Conservation (phyloP, 768 basidiomycete species). For the Russula emetica region DNA sequence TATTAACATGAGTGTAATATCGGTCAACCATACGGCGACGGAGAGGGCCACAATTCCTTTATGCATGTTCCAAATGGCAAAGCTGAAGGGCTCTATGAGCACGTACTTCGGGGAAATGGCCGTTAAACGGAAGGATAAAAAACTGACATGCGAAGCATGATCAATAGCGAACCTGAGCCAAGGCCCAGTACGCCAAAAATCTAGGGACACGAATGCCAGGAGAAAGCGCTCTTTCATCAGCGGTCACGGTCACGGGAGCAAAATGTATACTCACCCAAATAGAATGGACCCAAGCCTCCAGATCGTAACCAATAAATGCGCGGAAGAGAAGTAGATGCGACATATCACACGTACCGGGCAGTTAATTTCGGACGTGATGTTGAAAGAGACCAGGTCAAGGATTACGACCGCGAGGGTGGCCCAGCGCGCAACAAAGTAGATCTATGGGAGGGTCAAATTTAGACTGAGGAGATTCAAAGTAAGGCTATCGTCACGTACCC, state of each 20-base stretch:
- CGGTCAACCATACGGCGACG: too few species aligned
- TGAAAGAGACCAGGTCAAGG: background rate
- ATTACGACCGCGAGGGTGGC: too few species aligned
- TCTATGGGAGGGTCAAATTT: too few species aligned
- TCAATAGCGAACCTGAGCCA: background rate
- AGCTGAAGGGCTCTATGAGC: background rate
- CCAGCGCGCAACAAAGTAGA: too few species aligned
- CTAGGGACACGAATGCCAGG: background rate
- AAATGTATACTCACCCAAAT: background rate
- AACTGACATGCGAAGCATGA: background rate
- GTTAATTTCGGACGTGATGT: background rate
- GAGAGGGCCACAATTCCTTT: too few species aligned
- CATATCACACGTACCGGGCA: background rate
- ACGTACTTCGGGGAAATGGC: background rate
- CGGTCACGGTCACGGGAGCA: background rate
- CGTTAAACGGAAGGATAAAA: background rate
- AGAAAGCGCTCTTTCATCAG: background rate
- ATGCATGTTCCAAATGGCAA: background rate
- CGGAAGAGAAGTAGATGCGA: background rate
- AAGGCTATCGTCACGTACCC: too few species aligned
- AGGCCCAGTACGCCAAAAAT: background rate
- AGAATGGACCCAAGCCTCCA: background rate
- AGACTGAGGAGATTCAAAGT: too few species aligned
- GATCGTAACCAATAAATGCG: background rate
- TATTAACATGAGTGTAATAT: too few species aligned